Evolutionary conservation across 2,329 filamentous ascomycete species (phyloP).

Genomic region (Colletotrichum tabaci): DNA sequence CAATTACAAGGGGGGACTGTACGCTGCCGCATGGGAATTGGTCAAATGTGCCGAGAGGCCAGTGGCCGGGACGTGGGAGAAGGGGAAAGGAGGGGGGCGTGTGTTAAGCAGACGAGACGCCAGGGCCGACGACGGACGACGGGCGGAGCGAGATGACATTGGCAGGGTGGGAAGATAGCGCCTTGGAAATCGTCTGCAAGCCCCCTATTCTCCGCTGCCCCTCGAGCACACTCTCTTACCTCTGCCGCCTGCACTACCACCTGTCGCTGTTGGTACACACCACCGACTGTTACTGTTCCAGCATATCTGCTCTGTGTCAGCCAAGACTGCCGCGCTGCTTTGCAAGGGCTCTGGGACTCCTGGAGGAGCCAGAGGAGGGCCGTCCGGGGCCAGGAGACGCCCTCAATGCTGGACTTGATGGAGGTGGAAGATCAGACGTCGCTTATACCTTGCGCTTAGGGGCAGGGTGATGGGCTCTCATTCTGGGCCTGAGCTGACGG

Average conservation of each 20-base stretch:
- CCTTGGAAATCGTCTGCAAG: conserved; percentile 19
- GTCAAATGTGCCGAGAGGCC: conserved; percentile 10
- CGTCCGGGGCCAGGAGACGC: background rate
- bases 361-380: background rate
- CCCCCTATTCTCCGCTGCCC: conserved; percentile 17
- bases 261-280: conserved; percentile 1
- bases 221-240: background rate
- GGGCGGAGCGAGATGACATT: conserved; percentile 8
- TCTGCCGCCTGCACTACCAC: background rate
- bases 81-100: conserved; percentile 21
- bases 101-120: conserved; percentile 20
- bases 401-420: conserved; percentile 3
- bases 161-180: background rate
- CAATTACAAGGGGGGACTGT: background rate
- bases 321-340: conserved; percentile 33
- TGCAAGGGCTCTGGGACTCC: background rate
- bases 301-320: conserved; percentile 1
- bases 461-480: background rate
- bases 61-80: conserved; percentile 24
- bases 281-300: conserved; percentile 19
- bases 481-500: background rate
- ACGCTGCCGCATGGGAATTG: conserved; percentile 26
- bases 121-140: background rate
- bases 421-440: conserved; percentile 27
- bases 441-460: conserved; percentile 15